A percentile compares a stretch with the other conserved stretches of the same genome.
Conservation (phyloP, 768 basidiomycete genomes). For the Galerina sulciceps region DNA sequence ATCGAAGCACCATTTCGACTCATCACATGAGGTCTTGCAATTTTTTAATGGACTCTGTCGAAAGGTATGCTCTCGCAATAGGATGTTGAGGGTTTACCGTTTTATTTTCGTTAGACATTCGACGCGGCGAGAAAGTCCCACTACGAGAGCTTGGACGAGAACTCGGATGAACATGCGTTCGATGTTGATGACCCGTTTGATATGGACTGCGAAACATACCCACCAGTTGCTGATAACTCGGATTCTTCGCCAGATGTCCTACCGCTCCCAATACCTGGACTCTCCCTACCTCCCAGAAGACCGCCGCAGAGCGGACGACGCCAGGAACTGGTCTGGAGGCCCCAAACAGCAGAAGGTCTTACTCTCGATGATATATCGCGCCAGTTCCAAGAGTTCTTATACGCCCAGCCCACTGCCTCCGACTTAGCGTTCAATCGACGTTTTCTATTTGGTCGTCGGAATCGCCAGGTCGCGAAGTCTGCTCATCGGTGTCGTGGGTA, state of each 20-base stretch:
- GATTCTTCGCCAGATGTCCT: too few species aligned
- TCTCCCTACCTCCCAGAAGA: not conserved
- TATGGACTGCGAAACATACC: too few species aligned
- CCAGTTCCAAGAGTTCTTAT: constrained; percentile 6
- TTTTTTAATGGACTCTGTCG: constrained; percentile 5
- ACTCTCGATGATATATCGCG: constrained; percentile 6
- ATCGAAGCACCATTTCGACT: not conserved
- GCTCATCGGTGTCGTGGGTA: constrained; percentile 8
- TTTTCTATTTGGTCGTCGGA: not conserved
- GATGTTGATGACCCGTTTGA: not conserved
- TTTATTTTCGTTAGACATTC: constrained; percentile 4
- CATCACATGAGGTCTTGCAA: not conserved
- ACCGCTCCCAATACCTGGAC: not conserved
- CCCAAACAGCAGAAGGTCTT: not conserved
- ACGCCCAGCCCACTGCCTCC: not conserved
- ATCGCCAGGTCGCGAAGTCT: not conserved
- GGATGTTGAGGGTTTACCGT: not conserved
- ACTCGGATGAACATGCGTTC: not conserved
- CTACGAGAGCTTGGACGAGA: not conserved
- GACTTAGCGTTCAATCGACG: not conserved
- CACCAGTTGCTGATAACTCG: too few species aligned
- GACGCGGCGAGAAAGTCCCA: constrained; percentile 7
- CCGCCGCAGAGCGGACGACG: not conserved
- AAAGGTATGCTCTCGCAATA: not conserved
- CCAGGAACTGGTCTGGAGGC: constrained; percentile 7